Conservation (phyloP, 2,329 filamentous ascomycete species). For the Fusarium annulatum region DNA sequence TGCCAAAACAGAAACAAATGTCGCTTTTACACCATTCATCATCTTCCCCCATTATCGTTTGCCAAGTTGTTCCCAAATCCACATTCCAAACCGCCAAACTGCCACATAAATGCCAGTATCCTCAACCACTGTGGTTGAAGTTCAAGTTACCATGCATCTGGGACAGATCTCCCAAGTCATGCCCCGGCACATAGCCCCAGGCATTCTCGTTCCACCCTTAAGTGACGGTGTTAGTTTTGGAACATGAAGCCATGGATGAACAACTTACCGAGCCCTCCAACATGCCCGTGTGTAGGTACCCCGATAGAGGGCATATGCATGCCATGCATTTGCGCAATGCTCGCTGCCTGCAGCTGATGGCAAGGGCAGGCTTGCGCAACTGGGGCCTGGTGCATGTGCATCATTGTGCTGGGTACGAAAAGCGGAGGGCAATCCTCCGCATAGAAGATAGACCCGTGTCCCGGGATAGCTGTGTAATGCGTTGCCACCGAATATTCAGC, state of each 20-base stretch:
- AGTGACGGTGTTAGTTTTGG: neutral
- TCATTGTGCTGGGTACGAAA: neutral
- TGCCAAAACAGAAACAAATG: neutral
- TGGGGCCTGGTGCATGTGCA: neutral
- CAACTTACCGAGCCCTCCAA: neutral
- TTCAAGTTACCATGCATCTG: neutral
- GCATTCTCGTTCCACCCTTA: neutral
- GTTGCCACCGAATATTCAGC: neutral
- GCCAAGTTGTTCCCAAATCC: neutral
- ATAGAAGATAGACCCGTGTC: neutral
- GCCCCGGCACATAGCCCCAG: neutral
- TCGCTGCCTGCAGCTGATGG: neutral
- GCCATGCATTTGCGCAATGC: neutral
- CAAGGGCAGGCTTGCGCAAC: neutral
- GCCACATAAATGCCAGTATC: neutral
- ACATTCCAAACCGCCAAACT: neutral
- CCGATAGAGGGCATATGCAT: neutral
- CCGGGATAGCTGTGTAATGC: neutral
- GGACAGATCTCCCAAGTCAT: neutral
- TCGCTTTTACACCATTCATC: neutral
- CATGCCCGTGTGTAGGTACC: rapidly evolving
- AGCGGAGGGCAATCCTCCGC: neutral
- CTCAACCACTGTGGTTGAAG: neutral
- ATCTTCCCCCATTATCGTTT: neutral
- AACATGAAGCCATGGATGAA: too few relatives aligned